Evolutionary conservation across 2,329 filamentous ascomycete species (phyloP).

Genomic region (Fusarium palustre): DNA sequence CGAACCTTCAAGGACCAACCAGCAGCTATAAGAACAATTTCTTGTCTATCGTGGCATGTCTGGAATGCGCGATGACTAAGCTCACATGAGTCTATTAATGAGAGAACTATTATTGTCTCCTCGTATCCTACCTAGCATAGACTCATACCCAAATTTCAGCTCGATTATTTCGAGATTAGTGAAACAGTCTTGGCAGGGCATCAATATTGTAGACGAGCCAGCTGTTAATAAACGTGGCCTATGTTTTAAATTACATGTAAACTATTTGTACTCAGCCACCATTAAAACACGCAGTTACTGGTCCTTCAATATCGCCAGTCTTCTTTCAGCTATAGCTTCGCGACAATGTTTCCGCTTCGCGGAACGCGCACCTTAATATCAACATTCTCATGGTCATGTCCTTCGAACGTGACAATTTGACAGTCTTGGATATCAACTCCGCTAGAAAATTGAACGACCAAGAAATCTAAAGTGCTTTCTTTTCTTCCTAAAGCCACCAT

Average conservation of each 20-base stretch:
- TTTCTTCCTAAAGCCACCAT: conserved; percentile 84
- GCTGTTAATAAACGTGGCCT: conserved; percentile 1
- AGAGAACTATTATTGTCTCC: conserved; percentile 17
- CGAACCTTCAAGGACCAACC: background rate
- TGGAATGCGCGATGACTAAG: conserved; percentile 38
- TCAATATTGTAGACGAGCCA: background rate
- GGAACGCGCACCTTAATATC: conserved; percentile 51
- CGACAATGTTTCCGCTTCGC: conserved; percentile 18
- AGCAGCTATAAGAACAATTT: conserved; percentile 14
- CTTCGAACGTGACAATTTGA: conserved; percentile 73
- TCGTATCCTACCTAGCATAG: background rate
- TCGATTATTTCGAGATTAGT: conserved; percentile 18
- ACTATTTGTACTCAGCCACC: conserved; percentile 31
- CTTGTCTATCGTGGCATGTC: background rate
- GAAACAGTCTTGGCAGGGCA: conserved; percentile 13
- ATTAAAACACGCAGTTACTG: conserved; percentile 20
- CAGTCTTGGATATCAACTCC: conserved; percentile 87
- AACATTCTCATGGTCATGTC: conserved; percentile 54
- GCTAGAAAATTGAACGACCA: conserved; percentile 90
- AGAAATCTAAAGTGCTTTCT: conserved; percentile 77
- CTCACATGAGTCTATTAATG: conserved; percentile 10
- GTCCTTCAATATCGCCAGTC: conserved; percentile 28
- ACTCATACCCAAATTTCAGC: conserved; percentile 11
- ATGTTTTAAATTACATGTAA: conserved; percentile 20
- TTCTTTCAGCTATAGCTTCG: conserved; percentile 27